Evolutionary conservation across 805 yeast species (phyloP), one percentile per base, ranked within the genome.

Genomic region (Starmerella vitae): DNA sequence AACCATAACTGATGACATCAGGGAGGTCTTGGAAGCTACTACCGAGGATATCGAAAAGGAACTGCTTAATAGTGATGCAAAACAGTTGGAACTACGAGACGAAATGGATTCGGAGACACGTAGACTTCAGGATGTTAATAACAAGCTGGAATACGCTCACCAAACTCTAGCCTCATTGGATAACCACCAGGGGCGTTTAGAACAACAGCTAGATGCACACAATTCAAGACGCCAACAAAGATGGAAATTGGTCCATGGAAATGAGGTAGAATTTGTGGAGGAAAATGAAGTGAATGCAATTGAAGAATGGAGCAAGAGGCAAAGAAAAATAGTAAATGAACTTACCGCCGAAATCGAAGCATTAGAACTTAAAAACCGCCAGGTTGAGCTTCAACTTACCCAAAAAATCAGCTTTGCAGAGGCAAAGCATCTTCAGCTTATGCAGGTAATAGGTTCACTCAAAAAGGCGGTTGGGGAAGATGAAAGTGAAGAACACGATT

Each of bases 331-430:
- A 6, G 37, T 39, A 1, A 12, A 4, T 1, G 27, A 21, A 4
- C 31, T 46, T 4, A 29, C 27, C 13, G 33, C 26, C 10, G 40
- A 44, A 20, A 25, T 45, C 20, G 54, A 48, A 10, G 28, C 30
- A 3, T 20, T 36, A 3, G 46, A 51, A 15, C 31, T 37, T 12
- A 24, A 30, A 1, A 47, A 51, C 30, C 50, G 64, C 40, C 49
- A 48, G 1, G 59, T 55, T 25, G 65, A 65, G 46, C 49, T 57
- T 12, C 44, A 42, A 7, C 42, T 57, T 7, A 22, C 53, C 21
- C 14, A 36, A 4, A 24, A 33, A 7, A 43, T 63, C 1, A 50
- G 54, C 15, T 50, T 45, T 3, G 34, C 55, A 1, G 44, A 53
- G 14, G 52, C 53, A 4, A 41, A 49, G 17, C 45, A 51, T 32